These are phyloP conservation scores for Coemansia sp. DNA, from an alignment of 192 early-diverging fungal genomes.

Conservation along the genomic window DNA sequence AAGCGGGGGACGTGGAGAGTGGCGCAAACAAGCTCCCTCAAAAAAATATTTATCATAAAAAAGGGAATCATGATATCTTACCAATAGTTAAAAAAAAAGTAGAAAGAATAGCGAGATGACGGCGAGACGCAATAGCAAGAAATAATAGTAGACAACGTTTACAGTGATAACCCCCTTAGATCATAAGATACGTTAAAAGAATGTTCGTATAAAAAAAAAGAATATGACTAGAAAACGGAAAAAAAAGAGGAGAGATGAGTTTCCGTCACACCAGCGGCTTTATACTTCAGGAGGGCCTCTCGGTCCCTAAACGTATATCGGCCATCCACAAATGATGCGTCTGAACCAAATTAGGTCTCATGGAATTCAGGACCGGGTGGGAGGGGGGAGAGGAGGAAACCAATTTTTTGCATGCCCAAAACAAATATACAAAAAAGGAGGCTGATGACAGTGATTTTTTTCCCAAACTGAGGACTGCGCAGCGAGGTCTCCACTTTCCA, in stretches of 20 bases:
- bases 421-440: conserved; percentile 4
- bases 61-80: background rate
- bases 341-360: background rate
- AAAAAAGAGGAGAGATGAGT: background rate
- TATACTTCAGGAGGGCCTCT: background rate
- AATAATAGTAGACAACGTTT: background rate
- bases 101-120: background rate
- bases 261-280: background rate
- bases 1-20: background rate
- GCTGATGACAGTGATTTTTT: background rate
- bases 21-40: background rate
- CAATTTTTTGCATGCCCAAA: background rate
- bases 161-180: background rate
- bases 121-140: background rate
- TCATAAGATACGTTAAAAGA: background rate
- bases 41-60: background rate
- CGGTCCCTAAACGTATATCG: background rate
- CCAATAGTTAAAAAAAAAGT: background rate
- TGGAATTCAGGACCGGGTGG: background rate
- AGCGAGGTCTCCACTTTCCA: background rate
- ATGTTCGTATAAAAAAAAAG: background rate
- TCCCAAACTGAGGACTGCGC: background rate
- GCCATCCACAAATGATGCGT: background rate
- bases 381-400: background rate
- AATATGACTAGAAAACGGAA: background rate